Base-by-base conservation (phyloP, 2,329 filamentous ascomycete species). In the Exophiala lecanii-corni region DNA sequence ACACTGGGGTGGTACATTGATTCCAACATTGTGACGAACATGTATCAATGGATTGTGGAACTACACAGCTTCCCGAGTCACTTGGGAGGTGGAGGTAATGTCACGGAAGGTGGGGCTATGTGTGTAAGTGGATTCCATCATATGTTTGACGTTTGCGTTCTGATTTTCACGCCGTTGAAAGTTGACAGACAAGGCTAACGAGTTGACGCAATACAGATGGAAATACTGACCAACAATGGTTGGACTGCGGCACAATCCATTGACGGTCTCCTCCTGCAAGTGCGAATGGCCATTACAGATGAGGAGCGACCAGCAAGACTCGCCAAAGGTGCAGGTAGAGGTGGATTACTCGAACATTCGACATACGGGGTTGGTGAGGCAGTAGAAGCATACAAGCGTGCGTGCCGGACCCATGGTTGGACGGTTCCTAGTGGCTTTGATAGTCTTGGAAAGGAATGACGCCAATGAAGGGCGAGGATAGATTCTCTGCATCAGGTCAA, bases 31-130 rank as follows among this genome's bases (percentile, higher is more conserved):
- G 69, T 89, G 26, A 75, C 69, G 16, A 94, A 89, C 57, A 73
- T 89, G 49, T 95, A 92, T 57, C 88, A 94, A 57, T 94, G 89
- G 89, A 88, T 94, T 45, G 81, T 94, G 4, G 86, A 95, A 61
- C 69, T 96, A 1, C 89, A 95, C 61, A 86, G 82, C 32, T 94
- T 95, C 57, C 82, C 88, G 17, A 51, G 67, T 0, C 61, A 67
- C 1, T 71, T 92, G 0, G 87, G 88, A 3, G 89, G 89, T 15
- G 89, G 89, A 17, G 89, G 89, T 0, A 86, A 95, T 60, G 82
- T 96, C 47, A 94, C 89, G 0, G 68, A 73, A 1, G 89, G 89
- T 17, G 89, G 89, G 1, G 86, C 89, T 1, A 78, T 96, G 66
- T 84, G 80, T 62, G 23, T 26, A 26, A 26, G 23, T 26, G 23